These are phyloP conservation scores for Komagataella pastoris DNA, from an alignment of 805 yeast species.

Conservation along the genomic window DNA sequence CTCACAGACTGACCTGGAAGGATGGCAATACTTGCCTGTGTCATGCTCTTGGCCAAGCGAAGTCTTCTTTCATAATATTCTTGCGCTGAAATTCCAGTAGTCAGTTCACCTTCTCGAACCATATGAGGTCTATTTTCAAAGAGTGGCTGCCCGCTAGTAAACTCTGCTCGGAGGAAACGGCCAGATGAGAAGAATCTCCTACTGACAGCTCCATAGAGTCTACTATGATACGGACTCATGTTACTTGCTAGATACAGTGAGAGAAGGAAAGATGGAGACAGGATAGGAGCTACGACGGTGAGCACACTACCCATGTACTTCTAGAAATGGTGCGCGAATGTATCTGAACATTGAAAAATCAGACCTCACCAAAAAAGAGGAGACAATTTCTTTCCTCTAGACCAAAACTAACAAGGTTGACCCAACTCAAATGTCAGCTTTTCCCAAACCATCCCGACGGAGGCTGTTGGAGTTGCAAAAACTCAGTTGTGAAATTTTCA, in stretches of 20 bases:
- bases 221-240: not conserved
- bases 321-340: not conserved
- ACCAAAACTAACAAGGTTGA: not conserved
- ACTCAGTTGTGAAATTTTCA: slow-evolving; percentile 53
- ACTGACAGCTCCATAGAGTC: not conserved
- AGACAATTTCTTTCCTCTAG: not conserved
- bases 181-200: not conserved
- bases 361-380: not conserved
- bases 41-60: slow-evolving; percentile 41
- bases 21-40: slow-evolving; percentile 56
- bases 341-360: not conserved
- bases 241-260: not conserved
- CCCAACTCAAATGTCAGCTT: slow-evolving; percentile 2
- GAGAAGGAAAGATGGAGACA: not conserved
- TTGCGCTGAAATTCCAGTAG: slow-evolving; percentile 75
- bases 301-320: not conserved
- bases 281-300: not conserved
- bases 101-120: slow-evolving; percentile 63
- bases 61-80: slow-evolving; percentile 72
- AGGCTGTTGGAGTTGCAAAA: slow-evolving; percentile 46
- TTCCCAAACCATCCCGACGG: slow-evolving; percentile 20
- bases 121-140: slow-evolving; percentile 75
- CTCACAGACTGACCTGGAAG: slow-evolving; percentile 61
- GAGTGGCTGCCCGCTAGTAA: slow-evolving; percentile 73
- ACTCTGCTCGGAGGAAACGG: slow-evolving; percentile 2